These are phyloP conservation scores for Chaetomiaceae sp. DNA, from an alignment of 2,329 filamentous ascomycete species.

Conservation along the genomic window DNA sequence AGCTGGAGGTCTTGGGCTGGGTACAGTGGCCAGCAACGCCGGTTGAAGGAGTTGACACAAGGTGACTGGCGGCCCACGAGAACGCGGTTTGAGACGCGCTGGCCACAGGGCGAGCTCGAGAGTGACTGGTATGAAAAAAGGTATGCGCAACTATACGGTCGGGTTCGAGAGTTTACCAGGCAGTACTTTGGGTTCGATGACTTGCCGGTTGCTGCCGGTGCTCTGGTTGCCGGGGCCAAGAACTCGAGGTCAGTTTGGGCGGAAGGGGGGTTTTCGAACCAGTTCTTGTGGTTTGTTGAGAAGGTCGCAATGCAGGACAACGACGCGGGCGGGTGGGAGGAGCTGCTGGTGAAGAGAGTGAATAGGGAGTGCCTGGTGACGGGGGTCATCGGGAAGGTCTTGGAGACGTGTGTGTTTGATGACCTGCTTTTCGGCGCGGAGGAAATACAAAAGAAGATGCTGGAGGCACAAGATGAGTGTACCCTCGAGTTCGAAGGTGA, in stretches of 20 bases:
- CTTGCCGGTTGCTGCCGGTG: background rate
- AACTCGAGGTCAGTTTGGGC: conserved; percentile 22
- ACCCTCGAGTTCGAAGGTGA: conserved; percentile 24
- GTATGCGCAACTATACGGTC: conserved; percentile 29
- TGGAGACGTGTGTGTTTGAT: conserved; percentile 37
- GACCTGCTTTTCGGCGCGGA: conserved; percentile 38
- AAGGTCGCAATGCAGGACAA: conserved; percentile 34
- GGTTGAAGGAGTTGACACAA: background rate
- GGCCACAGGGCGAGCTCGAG: conserved; percentile 18
- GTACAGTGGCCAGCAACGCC: background rate
- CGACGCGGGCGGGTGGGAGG: conserved; percentile 32
- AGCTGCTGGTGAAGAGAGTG: conserved; percentile 28
- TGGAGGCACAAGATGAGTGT: conserved; percentile 31
- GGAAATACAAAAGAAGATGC: conserved; percentile 23
- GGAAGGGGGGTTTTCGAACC: conserved; percentile 24
- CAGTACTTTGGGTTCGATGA: conserved; percentile 28
- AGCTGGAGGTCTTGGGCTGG: too few species aligned
- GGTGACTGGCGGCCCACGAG: conserved; percentile 23
- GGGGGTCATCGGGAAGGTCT: conserved; percentile 35
- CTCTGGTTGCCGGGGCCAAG: background rate
- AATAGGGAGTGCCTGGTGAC: conserved; percentile 34
- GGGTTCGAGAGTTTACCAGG: conserved; percentile 23
- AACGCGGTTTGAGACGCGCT: conserved; percentile 20
- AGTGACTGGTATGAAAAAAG: conserved; percentile 28
- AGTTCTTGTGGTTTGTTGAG: conserved; percentile 34